These are phyloP conservation scores for Ulota crispa DNA, from an alignment of 225 moss, liverwort and hornwort species.

Conservation along the genomic window DNA sequence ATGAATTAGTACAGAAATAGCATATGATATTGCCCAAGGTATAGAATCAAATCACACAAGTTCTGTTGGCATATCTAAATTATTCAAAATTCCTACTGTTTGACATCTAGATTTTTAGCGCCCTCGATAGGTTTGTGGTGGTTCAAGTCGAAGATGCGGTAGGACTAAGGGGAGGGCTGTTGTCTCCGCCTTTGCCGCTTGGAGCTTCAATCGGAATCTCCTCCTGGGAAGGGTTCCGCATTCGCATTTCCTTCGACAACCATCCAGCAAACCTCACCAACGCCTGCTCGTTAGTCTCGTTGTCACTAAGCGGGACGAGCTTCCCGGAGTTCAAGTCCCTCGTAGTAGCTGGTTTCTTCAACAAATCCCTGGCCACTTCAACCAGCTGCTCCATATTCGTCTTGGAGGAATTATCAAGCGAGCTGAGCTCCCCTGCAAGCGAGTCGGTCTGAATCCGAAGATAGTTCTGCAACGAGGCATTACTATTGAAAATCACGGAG, in stretches of 20 bases:
- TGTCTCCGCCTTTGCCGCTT: no score
- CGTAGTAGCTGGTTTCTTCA: constrained; percentile 9
- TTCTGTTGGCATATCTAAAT: background rate
- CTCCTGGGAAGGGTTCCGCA: background rate
- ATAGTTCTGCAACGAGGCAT: constrained; percentile 41
- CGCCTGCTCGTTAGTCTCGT: constrained; percentile 29
- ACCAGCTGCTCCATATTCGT: constrained; percentile 39
- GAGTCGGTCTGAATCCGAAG: constrained; percentile 43
- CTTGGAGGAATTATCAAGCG: constrained; percentile 39
- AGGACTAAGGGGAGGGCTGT: background rate
- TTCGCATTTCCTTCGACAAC: constrained; percentile 37
- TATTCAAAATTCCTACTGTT: background rate
- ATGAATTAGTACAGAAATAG: background rate
- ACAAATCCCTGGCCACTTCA: constrained; percentile 9
- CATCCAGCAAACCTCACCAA: constrained; percentile 39
- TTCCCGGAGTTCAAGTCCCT: constrained; percentile 29
- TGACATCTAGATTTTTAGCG: background rate
- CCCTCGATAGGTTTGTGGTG: background rate
- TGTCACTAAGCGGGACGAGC: background rate
- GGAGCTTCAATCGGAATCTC: background rate
- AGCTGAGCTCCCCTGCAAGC: constrained; percentile 4
- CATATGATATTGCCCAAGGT: rapidly evolving
- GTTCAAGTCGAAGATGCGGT: background rate
- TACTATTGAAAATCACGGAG: constrained; percentile 38
- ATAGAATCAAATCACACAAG: background rate